Evolutionary conservation across 2,329 filamentous ascomycete species (phyloP).

Genomic region (Chrysoporthe cubensis): DNA sequence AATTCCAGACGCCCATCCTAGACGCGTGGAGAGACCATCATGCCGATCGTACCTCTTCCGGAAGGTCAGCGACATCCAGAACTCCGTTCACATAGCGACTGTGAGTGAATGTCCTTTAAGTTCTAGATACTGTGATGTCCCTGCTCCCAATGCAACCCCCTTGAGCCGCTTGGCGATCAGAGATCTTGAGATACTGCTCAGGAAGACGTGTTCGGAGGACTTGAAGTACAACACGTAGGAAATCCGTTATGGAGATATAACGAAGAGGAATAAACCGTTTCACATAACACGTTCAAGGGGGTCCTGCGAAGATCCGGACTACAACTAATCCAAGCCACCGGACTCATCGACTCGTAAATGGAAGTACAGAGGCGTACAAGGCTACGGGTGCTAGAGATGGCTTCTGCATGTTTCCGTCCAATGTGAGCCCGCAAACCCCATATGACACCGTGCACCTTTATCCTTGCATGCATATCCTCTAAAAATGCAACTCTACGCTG

Average conservation of each 20-base stretch:
- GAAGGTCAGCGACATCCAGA: slow-evolving; percentile 12
- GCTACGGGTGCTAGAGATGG: background rate
- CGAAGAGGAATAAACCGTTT: background rate
- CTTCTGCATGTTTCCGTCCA: background rate
- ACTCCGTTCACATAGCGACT: background rate
- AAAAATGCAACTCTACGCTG: background rate
- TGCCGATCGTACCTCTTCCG: slow-evolving; percentile 8
- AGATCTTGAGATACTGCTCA: background rate
- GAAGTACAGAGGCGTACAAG: background rate
- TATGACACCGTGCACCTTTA: background rate
- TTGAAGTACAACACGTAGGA: background rate
- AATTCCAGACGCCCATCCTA: background rate
- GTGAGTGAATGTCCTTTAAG: background rate
- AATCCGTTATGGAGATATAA: background rate
- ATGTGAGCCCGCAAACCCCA: background rate
- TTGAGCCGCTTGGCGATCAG: background rate
- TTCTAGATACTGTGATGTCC: background rate
- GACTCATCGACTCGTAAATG: background rate
- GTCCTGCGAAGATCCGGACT: background rate
- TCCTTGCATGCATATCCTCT: background rate
- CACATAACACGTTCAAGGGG: background rate
- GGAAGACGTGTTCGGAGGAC: background rate
- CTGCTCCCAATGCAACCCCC: background rate
- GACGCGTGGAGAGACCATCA: background rate
- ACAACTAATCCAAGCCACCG: background rate